A percentile compares a stretch with the other conserved stretches of the same genome.
Evolutionary conservation across 148 eudicot species (phyloP).

Genomic region (Vaccinium myrtillus): DNA sequence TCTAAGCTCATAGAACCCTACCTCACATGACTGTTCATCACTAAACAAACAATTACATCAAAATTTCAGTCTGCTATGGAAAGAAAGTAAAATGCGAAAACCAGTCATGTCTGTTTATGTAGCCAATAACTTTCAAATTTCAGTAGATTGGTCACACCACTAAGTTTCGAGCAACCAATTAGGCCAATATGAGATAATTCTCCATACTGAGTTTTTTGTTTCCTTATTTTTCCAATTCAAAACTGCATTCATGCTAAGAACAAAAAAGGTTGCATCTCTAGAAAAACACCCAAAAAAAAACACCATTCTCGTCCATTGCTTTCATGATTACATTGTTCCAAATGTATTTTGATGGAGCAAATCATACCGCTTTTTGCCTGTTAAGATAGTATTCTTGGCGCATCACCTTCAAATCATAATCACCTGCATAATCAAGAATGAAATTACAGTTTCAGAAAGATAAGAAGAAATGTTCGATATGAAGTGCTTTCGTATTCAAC

Average conservation of each 20-base stretch:
- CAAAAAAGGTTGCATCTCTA: not conserved
- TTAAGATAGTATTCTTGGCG: constrained; percentile 90
- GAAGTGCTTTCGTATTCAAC: not conserved
- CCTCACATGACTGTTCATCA: not conserved
- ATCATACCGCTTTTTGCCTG: constrained; percentile 87
- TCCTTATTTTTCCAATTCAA: not conserved
- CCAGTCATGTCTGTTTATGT: constrained; percentile 2
- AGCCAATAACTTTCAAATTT: not conserved
- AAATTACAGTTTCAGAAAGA: not conserved
- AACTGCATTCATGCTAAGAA: constrained; percentile 13
- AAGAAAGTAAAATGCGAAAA: not conserved
- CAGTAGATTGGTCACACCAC: not conserved
- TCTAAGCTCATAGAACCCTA: not conserved
- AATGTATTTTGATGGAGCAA: not conserved
- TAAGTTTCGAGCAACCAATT: not conserved
- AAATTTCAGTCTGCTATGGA: not conserved
- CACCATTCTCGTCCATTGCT: not conserved
- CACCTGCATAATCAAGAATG: constrained; percentile 47
- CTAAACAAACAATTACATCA: not conserved
- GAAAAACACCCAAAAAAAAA: not conserved
- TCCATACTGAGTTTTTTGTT: not conserved
- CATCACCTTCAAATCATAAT: constrained; percentile 98
- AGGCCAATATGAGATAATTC: constrained; percentile 7
- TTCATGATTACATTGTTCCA: not conserved
- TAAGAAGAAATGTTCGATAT: not conserved